Evolutionary conservation across 139 green algal species (phyloP).

Genomic region (Tetraselmis chui): DNA sequence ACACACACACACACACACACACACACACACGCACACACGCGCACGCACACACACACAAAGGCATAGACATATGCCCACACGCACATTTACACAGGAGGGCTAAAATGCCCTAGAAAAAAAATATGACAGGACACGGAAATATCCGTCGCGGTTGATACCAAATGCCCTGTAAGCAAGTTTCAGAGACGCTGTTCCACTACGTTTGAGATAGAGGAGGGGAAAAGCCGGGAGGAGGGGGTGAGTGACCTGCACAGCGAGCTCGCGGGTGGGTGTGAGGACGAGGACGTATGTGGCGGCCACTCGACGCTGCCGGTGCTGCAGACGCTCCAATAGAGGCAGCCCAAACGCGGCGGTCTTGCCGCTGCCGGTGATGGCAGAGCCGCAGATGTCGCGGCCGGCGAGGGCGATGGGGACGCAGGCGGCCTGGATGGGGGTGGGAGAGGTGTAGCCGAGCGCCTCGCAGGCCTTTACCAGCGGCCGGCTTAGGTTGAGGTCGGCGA

Average conservation of each 20-base stretch:
- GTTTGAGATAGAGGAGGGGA: too few species aligned
- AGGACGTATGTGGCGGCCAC: conserved; percentile 71
- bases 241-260: conserved; percentile 84
- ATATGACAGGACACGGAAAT: too few species aligned
- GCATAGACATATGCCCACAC: too few species aligned
- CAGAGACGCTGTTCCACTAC: too few species aligned
- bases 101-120: too few species aligned
- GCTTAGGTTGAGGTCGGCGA: conserved; percentile 85
- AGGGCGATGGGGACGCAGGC: conserved; percentile 90
- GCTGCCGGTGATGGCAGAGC: conserved; percentile 87
- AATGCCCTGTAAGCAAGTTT: too few species aligned
- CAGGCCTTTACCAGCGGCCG: conserved; percentile 78
- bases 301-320: conserved; percentile 73
- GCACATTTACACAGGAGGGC: too few species aligned
- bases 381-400: conserved; percentile 89
- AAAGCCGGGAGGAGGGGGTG: background rate
- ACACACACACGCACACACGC: too few species aligned
- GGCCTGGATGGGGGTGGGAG: conserved; percentile 45
- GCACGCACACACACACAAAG: too few species aligned
- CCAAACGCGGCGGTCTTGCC: conserved; percentile 97
- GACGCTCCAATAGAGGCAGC: conserved; percentile 85
- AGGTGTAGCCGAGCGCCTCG: conserved; percentile 75
- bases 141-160: too few species aligned
- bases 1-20: too few species aligned
- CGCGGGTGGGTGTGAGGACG: conserved; percentile 81